A percentile compares a stretch with the other conserved stretches of the same genome.
Conservation (phyloP, 805 yeast species). For the Spencermartinsiella europaea region DNA sequence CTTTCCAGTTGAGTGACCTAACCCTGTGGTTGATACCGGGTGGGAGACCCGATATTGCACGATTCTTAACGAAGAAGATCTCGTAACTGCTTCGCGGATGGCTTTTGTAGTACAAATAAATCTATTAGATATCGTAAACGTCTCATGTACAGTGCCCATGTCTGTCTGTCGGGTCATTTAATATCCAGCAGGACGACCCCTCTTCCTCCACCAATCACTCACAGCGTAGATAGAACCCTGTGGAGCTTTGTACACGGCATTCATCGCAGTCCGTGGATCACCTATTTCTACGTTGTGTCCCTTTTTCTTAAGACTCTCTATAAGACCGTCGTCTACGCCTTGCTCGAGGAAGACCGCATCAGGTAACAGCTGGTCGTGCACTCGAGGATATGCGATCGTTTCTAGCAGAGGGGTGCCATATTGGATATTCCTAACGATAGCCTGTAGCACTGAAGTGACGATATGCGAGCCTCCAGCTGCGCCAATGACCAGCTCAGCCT, state of each 20-base stretch:
- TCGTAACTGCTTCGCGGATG: too few relatives aligned
- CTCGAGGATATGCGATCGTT: slow-evolving; percentile 70
- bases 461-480: slow-evolving; percentile 95
- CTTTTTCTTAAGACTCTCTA: slow-evolving; percentile 34
- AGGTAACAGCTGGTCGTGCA: slow-evolving; percentile 89
- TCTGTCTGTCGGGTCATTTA: too few relatives aligned
- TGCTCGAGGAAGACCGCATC: slow-evolving; percentile 58
- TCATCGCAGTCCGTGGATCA: slow-evolving; percentile 51
- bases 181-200: slow-evolving; percentile 68
- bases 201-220: slow-evolving; percentile 84
- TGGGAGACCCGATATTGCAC: too few relatives aligned
- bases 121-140: too few relatives aligned
- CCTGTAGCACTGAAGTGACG: slow-evolving; percentile 76
- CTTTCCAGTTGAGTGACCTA: too few relatives aligned
- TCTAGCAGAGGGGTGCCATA: slow-evolving; percentile 56
- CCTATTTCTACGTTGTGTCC: slow-evolving; percentile 47
- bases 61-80: too few relatives aligned
- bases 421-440: slow-evolving; percentile 61
- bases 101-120: too few relatives aligned
- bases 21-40: too few relatives aligned
- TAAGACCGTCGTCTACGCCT: slow-evolving; percentile 35
- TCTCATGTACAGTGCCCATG: too few relatives aligned
- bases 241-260: slow-evolving; percentile 42
- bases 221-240: slow-evolving; percentile 60
- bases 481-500: slow-evolving; percentile 68